Evolutionary conservation across 371 early-diverging fungal species (phyloP).

Genomic region (Apophysomyces elegans): DNA sequence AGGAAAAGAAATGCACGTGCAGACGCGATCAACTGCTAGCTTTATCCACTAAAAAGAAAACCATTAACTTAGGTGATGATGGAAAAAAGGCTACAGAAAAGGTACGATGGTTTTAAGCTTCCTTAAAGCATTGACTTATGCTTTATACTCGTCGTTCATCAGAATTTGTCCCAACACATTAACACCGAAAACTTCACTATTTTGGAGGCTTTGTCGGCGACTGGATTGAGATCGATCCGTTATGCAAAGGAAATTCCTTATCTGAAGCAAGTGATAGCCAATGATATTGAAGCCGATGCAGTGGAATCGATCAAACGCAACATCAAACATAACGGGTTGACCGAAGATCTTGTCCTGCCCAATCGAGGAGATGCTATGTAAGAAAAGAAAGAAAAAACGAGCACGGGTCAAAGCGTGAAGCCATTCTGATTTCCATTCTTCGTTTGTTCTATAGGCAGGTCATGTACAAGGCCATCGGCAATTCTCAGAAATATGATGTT

Average conservation of each 20-base stretch:
- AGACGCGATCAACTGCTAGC: too few species aligned
- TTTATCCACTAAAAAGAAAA: background rate
- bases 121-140: background rate
- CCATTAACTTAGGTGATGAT: slow-evolving; percentile 28
- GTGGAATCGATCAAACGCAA: slow-evolving; percentile 93
- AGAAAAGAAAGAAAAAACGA: background rate
- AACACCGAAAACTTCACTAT: slow-evolving; percentile 67
- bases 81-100: slow-evolving; percentile 28
- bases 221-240: slow-evolving; percentile 97
- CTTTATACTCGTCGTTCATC: background rate
- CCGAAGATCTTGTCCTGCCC: slow-evolving; percentile 73
- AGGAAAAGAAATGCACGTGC: background rate
- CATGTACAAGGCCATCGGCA: slow-evolving; percentile 80
- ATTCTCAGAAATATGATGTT: slow-evolving; percentile 72
- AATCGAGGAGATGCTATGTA: slow-evolving; percentile 87
- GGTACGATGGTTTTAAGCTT: slow-evolving; percentile 14
- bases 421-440: too few species aligned
- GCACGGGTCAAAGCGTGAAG: too few species aligned
- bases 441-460: slow-evolving; percentile 52
- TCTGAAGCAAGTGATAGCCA: slow-evolving; percentile 87
- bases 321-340: slow-evolving; percentile 81
- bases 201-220: slow-evolving; percentile 98
- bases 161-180: slow-evolving; percentile 19
- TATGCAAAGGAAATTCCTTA: slow-evolving; percentile 96
- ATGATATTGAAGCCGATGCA: slow-evolving; percentile 94